Percentiles rank a stretch among this genome's conserved stretches.
These are phyloP conservation scores for Neonothopanus nambi DNA, from an alignment of 1,284 basidiomycete species.

Conservation along the genomic window DNA sequence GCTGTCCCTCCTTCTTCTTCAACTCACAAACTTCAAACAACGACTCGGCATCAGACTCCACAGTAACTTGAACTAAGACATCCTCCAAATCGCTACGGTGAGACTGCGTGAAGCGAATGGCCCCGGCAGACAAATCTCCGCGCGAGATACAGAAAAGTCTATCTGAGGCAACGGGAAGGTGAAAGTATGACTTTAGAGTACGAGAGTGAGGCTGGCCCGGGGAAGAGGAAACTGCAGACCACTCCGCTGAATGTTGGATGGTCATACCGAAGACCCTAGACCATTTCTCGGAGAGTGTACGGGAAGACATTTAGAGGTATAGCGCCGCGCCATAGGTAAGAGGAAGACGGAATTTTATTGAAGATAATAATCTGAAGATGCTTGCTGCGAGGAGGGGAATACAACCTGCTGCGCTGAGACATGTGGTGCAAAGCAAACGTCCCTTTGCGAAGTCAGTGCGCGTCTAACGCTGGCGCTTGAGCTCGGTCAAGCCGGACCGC, in stretches of 20 bases:
- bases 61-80: neutral
- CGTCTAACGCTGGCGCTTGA: no score
- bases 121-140: neutral
- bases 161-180: neutral
- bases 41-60: neutral
- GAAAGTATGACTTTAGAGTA: neutral
- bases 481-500: no score
- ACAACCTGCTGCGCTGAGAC: no score
- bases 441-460: no score
- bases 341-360: no score
- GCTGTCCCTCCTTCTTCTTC: neutral
- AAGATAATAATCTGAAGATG: no score
- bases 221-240: neutral
- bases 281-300: neutral
- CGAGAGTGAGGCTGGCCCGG: neutral
- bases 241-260: neutral
- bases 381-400: no score
- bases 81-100: neutral
- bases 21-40: neutral
- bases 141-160: conserved; percentile 8
- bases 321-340: no score
- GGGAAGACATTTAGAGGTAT: no score
- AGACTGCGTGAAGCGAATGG: neutral
- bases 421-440: no score
- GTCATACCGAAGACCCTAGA: neutral